Evolutionary conservation across 140 eudicot genomes (phyloP).

Genomic region (Cichorium intybus): DNA sequence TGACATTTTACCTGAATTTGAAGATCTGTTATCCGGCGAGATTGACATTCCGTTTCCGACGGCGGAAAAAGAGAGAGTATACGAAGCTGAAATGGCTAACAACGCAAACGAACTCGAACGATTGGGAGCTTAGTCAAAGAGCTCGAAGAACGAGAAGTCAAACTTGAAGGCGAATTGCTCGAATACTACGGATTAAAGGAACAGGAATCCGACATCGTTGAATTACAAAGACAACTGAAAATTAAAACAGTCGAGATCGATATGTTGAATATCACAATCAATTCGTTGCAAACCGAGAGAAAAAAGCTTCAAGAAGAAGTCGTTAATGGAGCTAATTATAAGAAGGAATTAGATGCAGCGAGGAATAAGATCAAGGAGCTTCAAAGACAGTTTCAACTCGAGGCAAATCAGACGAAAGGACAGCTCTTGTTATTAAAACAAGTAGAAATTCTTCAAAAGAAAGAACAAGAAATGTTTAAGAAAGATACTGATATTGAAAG

Average conservation of each 20-base stretch:
- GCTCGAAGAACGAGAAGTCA: constrained; percentile 92
- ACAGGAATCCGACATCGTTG: constrained; percentile 85
- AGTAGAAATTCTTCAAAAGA: constrained; percentile 77
- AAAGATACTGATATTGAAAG: constrained; percentile 69
- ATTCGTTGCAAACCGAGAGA: constrained; percentile 83
- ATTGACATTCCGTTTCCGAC: constrained; percentile 80
- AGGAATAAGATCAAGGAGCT: constrained; percentile 80
- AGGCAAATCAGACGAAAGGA: constrained; percentile 90
- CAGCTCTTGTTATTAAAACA: constrained; percentile 88
- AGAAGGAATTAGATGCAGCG: constrained; percentile 78
- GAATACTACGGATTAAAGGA: constrained; percentile 94
- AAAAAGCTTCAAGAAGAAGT: constrained; percentile 88
- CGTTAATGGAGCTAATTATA: constrained; percentile 46
- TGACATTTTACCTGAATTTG: constrained; percentile 84
- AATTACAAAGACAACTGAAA: constrained; percentile 86
- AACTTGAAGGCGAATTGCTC: constrained; percentile 91
- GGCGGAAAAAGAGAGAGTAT: constrained; percentile 53
- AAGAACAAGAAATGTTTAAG: constrained; percentile 67
- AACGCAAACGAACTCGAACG: constrained; percentile 75
- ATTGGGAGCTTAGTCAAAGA: constrained; percentile 73
- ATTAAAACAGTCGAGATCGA: constrained; percentile 93
- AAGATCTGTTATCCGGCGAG: constrained; percentile 82
- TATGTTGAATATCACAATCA: constrained; percentile 78
- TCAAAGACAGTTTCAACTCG: constrained; percentile 88
- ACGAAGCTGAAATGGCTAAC: constrained; percentile 78